A percentile compares a stretch with the other conserved stretches of the same genome.
phyloP scores from a whole-genome alignment of 805 yeast genomes.

The Kodamaea nitidulidarum region DNA sequence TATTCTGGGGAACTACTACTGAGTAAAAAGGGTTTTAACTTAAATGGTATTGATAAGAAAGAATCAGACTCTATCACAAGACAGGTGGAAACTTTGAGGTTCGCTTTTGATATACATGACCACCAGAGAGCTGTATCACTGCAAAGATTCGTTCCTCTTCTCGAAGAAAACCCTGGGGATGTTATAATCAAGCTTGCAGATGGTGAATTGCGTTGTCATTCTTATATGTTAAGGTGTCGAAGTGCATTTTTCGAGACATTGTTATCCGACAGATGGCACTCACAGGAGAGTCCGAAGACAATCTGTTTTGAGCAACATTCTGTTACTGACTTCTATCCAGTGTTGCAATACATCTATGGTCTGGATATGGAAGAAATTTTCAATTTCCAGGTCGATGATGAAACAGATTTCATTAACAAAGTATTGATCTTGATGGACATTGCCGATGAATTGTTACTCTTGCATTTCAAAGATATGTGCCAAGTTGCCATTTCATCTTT shows the following conservation, averaged over 20 bases:
- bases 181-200: conserved; percentile 45
- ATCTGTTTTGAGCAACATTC: conserved; percentile 45
- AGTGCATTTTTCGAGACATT: conserved; percentile 61
- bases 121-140: not conserved
- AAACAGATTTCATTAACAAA: conserved; percentile 42
- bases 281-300: conserved; percentile 12
- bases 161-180: conserved; percentile 28
- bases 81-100: conserved; percentile 11
- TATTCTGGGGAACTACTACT: conserved; percentile 26
- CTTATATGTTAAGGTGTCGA: conserved; percentile 51
- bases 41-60: conserved; percentile 4
- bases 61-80: conserved; percentile 1
- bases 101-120: conserved; percentile 7
- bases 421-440: conserved; percentile 57
- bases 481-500: conserved; percentile 58
- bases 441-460: conserved; percentile 60
- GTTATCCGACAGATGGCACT: conserved; percentile 53
- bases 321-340: conserved; percentile 40
- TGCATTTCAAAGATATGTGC: conserved; percentile 55
- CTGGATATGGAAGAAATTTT: conserved; percentile 38
- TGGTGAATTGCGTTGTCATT: conserved; percentile 45
- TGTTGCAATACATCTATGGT: conserved; percentile 59
- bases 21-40: conserved; percentile 5
- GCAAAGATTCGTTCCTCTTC: not conserved
- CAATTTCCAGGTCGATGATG: conserved; percentile 31